Evolutionary conservation across 2,329 filamentous ascomycete species (phyloP).

Genomic region (Immersiporthe knoxdaviesiana): DNA sequence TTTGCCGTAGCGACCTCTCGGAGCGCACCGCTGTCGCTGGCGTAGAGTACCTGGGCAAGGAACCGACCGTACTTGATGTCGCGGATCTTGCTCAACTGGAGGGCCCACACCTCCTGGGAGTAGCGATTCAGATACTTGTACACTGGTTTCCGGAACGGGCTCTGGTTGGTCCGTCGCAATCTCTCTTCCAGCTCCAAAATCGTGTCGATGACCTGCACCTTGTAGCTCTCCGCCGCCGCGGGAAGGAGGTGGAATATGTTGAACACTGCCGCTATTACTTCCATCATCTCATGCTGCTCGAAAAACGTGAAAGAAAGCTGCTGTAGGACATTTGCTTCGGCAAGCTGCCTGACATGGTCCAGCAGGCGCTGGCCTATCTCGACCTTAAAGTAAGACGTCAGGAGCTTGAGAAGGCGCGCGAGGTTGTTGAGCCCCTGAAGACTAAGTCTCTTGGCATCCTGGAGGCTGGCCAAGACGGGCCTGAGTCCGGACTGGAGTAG

Average conservation of each 20-base stretch:
- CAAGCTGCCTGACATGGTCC: constrained; percentile 90
- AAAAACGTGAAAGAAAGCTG: constrained; percentile 93
- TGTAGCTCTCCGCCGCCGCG: constrained; percentile 85
- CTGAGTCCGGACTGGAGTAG: constrained; percentile 90
- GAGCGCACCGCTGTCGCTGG: constrained; percentile 74
- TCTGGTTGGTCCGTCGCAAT: constrained; percentile 83
- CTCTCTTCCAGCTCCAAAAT: constrained; percentile 88
- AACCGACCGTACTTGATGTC: constrained; percentile 89
- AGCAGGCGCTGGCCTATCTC: constrained; percentile 93
- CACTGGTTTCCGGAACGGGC: constrained; percentile 86
- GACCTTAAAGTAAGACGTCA: constrained; percentile 99
- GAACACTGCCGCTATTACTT: constrained; percentile 90
- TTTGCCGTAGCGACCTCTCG: constrained; percentile 76
- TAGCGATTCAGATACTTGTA: constrained; percentile 95
- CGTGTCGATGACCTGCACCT: constrained; percentile 85
- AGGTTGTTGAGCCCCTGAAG: constrained; percentile 90
- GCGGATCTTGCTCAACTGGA: constrained; percentile 77
- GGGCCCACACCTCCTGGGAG: constrained; percentile 81
- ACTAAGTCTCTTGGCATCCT: constrained; percentile 87
- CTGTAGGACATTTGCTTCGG: constrained; percentile 78
- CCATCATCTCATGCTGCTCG: constrained; percentile 91
- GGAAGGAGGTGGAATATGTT: constrained; percentile 98
- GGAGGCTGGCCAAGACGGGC: constrained; percentile 94
- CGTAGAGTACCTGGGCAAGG: constrained; percentile 81
- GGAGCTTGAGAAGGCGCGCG: constrained; percentile 81